These are phyloP conservation scores for Ensete glaucum DNA, from an alignment of 176 grass and related monocot genomes.

Conservation along the genomic window DNA sequence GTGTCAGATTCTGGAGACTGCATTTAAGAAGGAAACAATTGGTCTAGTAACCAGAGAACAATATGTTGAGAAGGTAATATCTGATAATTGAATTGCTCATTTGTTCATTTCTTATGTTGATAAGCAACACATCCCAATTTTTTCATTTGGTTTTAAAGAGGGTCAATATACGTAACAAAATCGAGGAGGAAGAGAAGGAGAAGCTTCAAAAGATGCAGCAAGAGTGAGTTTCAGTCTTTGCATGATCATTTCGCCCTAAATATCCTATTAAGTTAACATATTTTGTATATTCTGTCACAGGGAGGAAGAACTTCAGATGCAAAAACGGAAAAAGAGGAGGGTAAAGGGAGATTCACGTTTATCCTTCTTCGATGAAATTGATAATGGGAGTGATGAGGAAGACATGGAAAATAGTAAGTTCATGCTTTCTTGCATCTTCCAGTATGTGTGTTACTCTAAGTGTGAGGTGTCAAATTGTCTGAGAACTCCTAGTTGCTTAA, in stretches of 20 bases:
- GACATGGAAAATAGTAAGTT: conserved; percentile 62
- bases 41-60: conserved; percentile 96
- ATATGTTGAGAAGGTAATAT: conserved; percentile 94
- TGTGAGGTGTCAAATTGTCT: neutral
- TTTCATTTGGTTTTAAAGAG: conserved; percentile 34
- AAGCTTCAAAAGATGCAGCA: conserved; percentile 94
- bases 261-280: neutral
- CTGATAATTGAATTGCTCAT: neutral
- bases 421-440: conserved; percentile 7
- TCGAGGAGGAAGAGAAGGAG: conserved; percentile 97
- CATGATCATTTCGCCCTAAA: conserved; percentile 5
- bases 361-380: conserved; percentile 76
- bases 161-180: conserved; percentile 86
- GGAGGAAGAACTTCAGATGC: conserved; percentile 84
- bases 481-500: too few species aligned
- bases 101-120: neutral
- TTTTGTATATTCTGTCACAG: conserved; percentile 27
- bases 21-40: conserved; percentile 98
- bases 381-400: conserved; percentile 85
- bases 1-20: conserved; percentile 91
- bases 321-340: conserved; percentile 95
- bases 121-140: neutral
- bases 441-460: conserved; percentile 3
- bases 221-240: conserved; percentile 46
- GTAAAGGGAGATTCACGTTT: conserved; percentile 75